phyloP scores from a whole-genome alignment of 2,329 filamentous ascomycete species.

The Aspergillus ibericus region DNA sequence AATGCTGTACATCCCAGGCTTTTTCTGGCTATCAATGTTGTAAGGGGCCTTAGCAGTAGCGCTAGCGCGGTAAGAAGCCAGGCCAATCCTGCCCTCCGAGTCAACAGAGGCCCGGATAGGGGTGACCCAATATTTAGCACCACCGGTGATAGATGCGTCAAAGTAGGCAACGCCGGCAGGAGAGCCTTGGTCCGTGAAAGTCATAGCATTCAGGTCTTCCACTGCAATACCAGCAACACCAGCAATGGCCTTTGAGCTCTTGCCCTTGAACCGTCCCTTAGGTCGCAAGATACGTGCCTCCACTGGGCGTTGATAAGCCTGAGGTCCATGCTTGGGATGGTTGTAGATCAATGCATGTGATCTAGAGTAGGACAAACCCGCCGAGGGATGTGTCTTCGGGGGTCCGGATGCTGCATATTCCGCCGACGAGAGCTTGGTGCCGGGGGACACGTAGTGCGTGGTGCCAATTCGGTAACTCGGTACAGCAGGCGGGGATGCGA shows the following conservation, averaged over 20 bases:
- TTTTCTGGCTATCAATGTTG: slow-evolving; percentile 36
- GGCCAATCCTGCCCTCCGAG: slow-evolving; percentile 45
- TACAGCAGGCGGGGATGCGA: slow-evolving; percentile 48
- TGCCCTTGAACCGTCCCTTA: slow-evolving; percentile 38
- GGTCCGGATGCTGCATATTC: slow-evolving; percentile 51
- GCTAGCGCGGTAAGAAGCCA: slow-evolving; percentile 38
- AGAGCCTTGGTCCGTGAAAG: slow-evolving; percentile 33
- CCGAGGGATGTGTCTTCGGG: slow-evolving; percentile 64
- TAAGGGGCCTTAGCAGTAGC: slow-evolving; percentile 37
- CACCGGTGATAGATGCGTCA: slow-evolving; percentile 49
- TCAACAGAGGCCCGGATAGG: slow-evolving; percentile 49
- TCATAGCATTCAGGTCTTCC: slow-evolving; percentile 39
- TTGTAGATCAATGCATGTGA: slow-evolving; percentile 58
- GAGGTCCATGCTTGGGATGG: slow-evolving; percentile 62
- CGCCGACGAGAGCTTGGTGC: slow-evolving; percentile 36
- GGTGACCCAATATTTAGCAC: slow-evolving; percentile 54
- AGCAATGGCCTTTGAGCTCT: slow-evolving; percentile 33
- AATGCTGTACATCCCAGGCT: slow-evolving; percentile 28
- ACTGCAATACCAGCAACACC: slow-evolving; percentile 46
- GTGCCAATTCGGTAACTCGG: slow-evolving; percentile 35
- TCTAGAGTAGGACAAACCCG: slow-evolving; percentile 62
- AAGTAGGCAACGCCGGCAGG: slow-evolving; percentile 45
- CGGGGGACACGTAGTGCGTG: slow-evolving; percentile 38
- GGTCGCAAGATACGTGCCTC: slow-evolving; percentile 59
- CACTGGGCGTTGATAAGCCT: slow-evolving; percentile 52